These are phyloP conservation scores for Heliosperma pusillum DNA, from an alignment of 148 eudicot species.

Conservation along the genomic window DNA sequence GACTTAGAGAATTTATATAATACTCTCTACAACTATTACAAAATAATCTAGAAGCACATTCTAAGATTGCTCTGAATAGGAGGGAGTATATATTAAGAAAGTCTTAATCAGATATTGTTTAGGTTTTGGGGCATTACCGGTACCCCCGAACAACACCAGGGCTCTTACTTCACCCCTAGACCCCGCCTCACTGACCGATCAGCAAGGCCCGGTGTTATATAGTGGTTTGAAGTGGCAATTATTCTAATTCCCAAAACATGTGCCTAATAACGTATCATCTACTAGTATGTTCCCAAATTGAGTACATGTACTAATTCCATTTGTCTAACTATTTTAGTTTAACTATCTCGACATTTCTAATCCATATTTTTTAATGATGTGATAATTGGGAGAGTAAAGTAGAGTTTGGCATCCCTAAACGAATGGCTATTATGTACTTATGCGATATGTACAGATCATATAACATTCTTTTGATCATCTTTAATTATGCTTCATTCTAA, in stretches of 20 bases:
- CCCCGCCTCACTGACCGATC: too few relatives aligned
- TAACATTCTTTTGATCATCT: not conserved
- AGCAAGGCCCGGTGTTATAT: too few relatives aligned
- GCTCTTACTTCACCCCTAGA: too few relatives aligned
- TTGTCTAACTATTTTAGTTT: not conserved
- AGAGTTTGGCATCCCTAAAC: constrained; percentile 6
- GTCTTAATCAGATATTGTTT: too few relatives aligned
- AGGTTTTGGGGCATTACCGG: too few relatives aligned
- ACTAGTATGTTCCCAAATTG: not conserved
- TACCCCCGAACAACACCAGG: too few relatives aligned
- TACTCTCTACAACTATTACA: too few relatives aligned
- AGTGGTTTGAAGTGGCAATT: not conserved
- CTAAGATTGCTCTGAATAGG: too few relatives aligned
- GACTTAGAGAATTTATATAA: too few relatives aligned
- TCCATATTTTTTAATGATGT: not conserved
- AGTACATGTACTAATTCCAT: constrained; percentile 17
- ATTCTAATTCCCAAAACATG: not conserved
- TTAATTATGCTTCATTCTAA: not conserved
- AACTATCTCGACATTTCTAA: not conserved
- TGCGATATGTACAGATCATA: not conserved
- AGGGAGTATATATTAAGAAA: too few relatives aligned
- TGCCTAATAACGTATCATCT: not conserved
- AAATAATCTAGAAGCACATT: too few relatives aligned
- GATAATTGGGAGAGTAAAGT: not conserved
- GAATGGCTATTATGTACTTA: constrained; percentile 1